Conservation (phyloP, 257 asterid genomes). For the Eustoma russellianum region DNA sequence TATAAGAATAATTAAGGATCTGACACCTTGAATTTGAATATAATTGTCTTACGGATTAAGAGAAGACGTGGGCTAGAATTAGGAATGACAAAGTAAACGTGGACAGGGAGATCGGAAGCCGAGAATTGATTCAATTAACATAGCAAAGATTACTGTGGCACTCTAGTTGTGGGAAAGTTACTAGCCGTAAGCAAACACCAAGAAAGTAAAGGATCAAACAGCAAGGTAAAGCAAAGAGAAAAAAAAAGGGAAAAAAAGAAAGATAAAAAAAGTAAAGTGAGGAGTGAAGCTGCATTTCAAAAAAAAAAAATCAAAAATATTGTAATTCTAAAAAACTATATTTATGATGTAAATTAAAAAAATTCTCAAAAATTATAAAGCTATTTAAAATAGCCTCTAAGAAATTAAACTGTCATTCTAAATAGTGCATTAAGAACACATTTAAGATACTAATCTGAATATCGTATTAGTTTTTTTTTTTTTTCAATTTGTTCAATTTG, state of each 20-base stretch:
- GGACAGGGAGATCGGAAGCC: constrained; percentile 14
- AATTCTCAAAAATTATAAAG: too few relatives aligned
- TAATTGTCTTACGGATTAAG: background rate
- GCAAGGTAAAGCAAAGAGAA: background rate
- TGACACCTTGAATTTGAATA: constrained; percentile 8
- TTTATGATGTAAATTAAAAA: too few relatives aligned
- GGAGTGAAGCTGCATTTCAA: too few relatives aligned
- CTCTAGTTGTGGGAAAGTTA: constrained; percentile 11
- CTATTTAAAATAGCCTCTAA: too few relatives aligned
- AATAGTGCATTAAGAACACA: too few relatives aligned
- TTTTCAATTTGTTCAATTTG: too few relatives aligned
- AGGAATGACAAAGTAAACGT: constrained; percentile 2
- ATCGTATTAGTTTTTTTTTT: too few relatives aligned
- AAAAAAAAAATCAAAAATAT: too few relatives aligned
- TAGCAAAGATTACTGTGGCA: constrained; percentile 9
- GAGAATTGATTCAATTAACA: constrained; percentile 18
- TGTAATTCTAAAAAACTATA: too few relatives aligned
- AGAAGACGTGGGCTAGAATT: constrained; percentile 10
- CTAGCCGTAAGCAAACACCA: background rate
- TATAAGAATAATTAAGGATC: background rate
- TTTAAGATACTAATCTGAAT: too few relatives aligned
- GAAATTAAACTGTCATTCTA: too few relatives aligned
- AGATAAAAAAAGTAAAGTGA: too few relatives aligned
- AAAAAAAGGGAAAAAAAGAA: constrained; percentile 3
- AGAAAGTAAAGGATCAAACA: background rate